These are phyloP conservation scores for Nannizziopsis arthrosporioides DNA, from an alignment of 2,329 filamentous ascomycete species.

Conservation along the genomic window DNA sequence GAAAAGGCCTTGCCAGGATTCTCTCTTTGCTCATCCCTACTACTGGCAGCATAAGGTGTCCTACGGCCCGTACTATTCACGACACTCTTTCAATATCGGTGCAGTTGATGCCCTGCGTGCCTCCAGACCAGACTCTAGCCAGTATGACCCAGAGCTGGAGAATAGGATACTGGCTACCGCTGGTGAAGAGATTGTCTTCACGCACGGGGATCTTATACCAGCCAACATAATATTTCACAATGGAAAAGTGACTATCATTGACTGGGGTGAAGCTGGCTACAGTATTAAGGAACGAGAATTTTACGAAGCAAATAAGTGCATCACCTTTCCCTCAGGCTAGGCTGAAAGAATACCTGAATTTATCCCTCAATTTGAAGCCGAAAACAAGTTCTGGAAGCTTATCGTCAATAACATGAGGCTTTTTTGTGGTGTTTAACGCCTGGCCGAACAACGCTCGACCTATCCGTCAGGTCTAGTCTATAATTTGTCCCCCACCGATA, in stretches of 20 bases:
- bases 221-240: conserved; percentile 19
- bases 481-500: neutral
- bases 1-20: conserved; percentile 1
- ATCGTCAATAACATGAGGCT: conserved; percentile 9
- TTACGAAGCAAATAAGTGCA: conserved; percentile 1
- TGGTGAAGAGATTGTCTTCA: conserved; percentile 19
- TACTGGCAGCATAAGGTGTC: neutral
- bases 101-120: conserved; percentile 3
- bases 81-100: conserved; percentile 6
- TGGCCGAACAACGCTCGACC: neutral
- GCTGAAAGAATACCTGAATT: conserved; percentile 3
- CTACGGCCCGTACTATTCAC: conserved; percentile 10
- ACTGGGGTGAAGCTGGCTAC: conserved; percentile 17
- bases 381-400: conserved; percentile 8
- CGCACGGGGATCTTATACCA: conserved; percentile 20
- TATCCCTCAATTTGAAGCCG: neutral
- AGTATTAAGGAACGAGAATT: conserved; percentile 6
- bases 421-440: conserved; percentile 7
- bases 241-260: conserved; percentile 19
- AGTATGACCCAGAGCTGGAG: conserved; percentile 6
- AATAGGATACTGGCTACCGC: conserved; percentile 10
- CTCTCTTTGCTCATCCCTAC: conserved; percentile 3
- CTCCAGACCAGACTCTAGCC: conserved; percentile 2
- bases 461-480: neutral
- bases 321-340: neutral